phyloP scores from a whole-genome alignment of 2,329 filamentous ascomycete species.

The Fusarium concolor region DNA sequence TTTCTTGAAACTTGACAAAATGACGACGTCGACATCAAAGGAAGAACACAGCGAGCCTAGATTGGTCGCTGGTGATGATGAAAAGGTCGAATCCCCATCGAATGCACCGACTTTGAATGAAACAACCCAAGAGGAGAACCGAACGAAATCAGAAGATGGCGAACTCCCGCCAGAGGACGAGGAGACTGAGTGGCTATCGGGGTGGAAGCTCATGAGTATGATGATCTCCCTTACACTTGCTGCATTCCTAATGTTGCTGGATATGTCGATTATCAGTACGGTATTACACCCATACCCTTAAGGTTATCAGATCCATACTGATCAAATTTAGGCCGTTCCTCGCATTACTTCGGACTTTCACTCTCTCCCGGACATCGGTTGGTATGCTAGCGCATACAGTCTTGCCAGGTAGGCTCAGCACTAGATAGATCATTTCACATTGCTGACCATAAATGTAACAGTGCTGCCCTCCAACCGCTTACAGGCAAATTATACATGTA shows the following conservation, averaged over 20 bases:
- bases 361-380: slow-evolving; percentile 64
- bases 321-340: slow-evolving; percentile 56
- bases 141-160: slow-evolving; percentile 17
- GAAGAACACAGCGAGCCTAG: neutral
- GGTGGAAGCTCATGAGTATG: slow-evolving; percentile 51
- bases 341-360: slow-evolving; percentile 63
- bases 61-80: neutral
- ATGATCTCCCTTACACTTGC: slow-evolving; percentile 55
- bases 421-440: slow-evolving; percentile 37
- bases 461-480: slow-evolving; percentile 62
- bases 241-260: slow-evolving; percentile 62
- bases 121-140: slow-evolving; percentile 11
- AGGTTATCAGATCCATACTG: neutral
- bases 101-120: slow-evolving; percentile 37
- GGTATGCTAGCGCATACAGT: slow-evolving; percentile 65
- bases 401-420: slow-evolving; percentile 54
- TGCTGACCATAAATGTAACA: slow-evolving; percentile 43
- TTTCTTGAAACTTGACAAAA: neutral
- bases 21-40: slow-evolving; percentile 3
- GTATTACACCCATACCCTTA: slow-evolving; percentile 44
- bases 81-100: slow-evolving; percentile 22
- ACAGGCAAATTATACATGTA: slow-evolving; percentile 63
- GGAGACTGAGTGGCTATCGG: slow-evolving; percentile 35
- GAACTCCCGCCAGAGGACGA: slow-evolving; percentile 18
- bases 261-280: slow-evolving; percentile 65